Conservation (phyloP, 441 rosid species). For the Erodium chrysanthum region DNA sequence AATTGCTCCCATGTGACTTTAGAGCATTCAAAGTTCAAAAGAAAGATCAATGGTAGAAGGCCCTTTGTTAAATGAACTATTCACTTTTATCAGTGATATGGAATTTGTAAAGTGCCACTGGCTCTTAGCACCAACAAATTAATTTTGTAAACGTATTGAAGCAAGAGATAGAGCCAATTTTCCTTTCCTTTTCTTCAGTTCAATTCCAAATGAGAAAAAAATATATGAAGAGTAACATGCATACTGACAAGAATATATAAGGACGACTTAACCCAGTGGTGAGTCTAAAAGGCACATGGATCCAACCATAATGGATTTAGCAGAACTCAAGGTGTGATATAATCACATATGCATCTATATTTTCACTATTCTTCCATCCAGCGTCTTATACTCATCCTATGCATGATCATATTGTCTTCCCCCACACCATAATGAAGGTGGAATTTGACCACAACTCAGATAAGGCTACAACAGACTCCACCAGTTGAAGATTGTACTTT, state of each 20-base stretch:
- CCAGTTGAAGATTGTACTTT: neutral
- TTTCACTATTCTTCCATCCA: neutral
- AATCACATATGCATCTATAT: neutral
- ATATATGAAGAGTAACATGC: no score
- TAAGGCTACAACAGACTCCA: neutral
- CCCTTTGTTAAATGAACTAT: neutral
- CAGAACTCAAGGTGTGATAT: neutral
- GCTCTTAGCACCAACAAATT: neutral
- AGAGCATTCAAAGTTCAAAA: neutral
- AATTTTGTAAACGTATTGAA: neutral
- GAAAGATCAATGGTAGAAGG: neutral
- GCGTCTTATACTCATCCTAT: neutral
- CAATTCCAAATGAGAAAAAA: neutral
- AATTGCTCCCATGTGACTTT: neutral
- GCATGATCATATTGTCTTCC: neutral
- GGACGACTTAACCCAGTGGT: neutral
- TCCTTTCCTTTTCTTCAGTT: neutral
- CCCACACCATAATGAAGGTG: conserved; percentile 2
- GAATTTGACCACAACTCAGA: neutral
- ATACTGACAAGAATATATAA: neutral
- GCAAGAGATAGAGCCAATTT: neutral
- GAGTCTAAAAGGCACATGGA: neutral
- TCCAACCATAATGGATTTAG: neutral
- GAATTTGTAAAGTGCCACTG: neutral
- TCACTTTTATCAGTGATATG: neutral